phyloP scores from a whole-genome alignment of 805 yeast species.

The Saturnispora sekii region DNA sequence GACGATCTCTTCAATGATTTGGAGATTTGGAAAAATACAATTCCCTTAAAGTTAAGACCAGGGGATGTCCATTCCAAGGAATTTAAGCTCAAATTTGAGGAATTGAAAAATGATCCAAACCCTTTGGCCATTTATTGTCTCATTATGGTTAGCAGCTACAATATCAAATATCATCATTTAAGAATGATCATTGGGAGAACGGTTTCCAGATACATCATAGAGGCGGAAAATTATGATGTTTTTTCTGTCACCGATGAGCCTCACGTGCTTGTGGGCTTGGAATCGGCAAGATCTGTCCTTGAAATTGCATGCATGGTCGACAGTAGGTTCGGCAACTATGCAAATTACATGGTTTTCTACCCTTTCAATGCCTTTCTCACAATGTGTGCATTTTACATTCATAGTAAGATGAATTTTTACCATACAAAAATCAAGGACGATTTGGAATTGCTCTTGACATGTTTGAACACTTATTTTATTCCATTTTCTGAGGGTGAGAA shows the following conservation, averaged over 20 bases:
- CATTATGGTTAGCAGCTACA: slow-evolving; percentile 12
- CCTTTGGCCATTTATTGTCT: slow-evolving; percentile 7
- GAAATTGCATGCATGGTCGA: slow-evolving; percentile 14
- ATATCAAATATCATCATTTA: slow-evolving; percentile 22
- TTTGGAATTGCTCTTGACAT: slow-evolving; percentile 18
- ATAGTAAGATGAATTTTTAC: slow-evolving; percentile 11
- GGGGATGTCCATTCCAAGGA: slow-evolving; percentile 4
- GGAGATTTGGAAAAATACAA: slow-evolving; percentile 21
- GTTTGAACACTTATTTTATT: slow-evolving; percentile 14
- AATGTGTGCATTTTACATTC: slow-evolving; percentile 21
- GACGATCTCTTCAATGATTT: slow-evolving; percentile 16
- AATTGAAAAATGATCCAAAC: slow-evolving; percentile 3
- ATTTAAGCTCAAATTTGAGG: slow-evolving; percentile 8
- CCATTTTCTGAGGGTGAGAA: slow-evolving; percentile 7
- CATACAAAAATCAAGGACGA: slow-evolving; percentile 13
- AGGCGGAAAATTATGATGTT: background rate
- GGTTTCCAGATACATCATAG: slow-evolving; percentile 6
- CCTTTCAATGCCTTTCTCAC: slow-evolving; percentile 26
- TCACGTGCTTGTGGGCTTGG: slow-evolving; percentile 1
- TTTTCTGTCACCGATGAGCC: slow-evolving; percentile 1
- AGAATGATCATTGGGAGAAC: slow-evolving; percentile 22
- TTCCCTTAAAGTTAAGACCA: slow-evolving; percentile 23
- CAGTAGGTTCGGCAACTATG: slow-evolving; percentile 10
- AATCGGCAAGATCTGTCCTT: slow-evolving; percentile 21
- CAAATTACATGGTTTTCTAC: slow-evolving; percentile 20